A percentile compares a stretch with the other conserved stretches of the same genome.
These are phyloP conservation scores for Saccharomyces hybrid DNA, from an alignment of 1,139 yeast genomes.

Conservation along the genomic window DNA sequence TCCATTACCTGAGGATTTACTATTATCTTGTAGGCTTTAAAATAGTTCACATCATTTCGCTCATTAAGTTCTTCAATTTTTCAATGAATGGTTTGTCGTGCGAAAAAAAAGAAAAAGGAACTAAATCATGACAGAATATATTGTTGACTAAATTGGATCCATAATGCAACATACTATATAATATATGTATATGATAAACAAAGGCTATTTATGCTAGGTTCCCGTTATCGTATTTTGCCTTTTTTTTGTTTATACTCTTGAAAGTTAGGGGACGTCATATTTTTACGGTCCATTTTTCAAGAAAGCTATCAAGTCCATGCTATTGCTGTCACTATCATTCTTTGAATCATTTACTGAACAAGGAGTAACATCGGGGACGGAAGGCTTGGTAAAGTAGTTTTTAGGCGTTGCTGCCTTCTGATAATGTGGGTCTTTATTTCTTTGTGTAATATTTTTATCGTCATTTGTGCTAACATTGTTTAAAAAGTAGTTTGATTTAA, in stretches of 20 bases:
- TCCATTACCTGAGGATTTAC: not conserved
- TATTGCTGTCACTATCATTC: not conserved
- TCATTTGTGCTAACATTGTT: not conserved
- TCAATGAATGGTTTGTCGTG: no score
- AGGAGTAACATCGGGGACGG: not conserved
- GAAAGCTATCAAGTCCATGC: not conserved
- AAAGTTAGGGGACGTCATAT: no score
- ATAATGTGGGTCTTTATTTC: not conserved
- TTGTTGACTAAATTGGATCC: no score
- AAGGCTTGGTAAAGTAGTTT: not conserved
- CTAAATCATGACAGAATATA: no score
- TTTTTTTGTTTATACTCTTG: not conserved
- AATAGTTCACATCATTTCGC: not conserved
- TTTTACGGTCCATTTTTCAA: not conserved
- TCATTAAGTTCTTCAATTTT: no score
- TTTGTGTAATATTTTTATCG: not conserved
- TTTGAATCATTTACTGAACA: not conserved
- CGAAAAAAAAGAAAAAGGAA: no score
- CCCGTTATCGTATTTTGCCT: no score
- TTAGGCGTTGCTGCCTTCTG: not conserved
- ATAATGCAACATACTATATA: no score
- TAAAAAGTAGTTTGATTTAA: not conserved
- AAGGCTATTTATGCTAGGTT: not conserved
- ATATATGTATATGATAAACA: no score
- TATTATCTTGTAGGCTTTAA: not conserved